Evolutionary conservation across 2,329 filamentous ascomycete genomes (phyloP).

Genomic region (Pestalotiopsis sp.): DNA sequence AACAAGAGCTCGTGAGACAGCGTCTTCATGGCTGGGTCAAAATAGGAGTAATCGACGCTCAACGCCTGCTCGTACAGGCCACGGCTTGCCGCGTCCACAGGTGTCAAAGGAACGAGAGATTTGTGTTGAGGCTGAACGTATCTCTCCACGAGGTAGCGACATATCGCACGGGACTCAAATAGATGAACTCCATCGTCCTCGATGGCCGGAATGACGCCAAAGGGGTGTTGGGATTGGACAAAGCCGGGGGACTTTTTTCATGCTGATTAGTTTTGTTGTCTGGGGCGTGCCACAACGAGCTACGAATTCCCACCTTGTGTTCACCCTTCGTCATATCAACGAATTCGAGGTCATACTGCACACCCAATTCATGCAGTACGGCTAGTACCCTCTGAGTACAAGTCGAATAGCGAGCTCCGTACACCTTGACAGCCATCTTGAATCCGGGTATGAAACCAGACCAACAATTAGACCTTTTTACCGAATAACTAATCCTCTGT

Average conservation of each 20-base stretch:
- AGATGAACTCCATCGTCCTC: not conserved
- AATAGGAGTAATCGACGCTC: not conserved
- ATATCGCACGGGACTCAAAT: not conserved
- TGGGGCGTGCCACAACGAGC: not conserved
- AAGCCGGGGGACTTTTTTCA: not conserved
- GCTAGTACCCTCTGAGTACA: not conserved
- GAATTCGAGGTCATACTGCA: not conserved
- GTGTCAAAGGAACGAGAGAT: not conserved
- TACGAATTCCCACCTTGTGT: not conserved
- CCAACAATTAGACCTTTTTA: not conserved
- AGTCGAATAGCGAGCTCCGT: not conserved
- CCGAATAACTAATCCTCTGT: not conserved
- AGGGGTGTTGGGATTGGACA: not conserved
- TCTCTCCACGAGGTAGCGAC: not conserved
- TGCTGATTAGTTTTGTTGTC: not conserved
- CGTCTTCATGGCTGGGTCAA: not conserved
- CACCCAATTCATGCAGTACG: not conserved
- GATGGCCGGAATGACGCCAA: not conserved
- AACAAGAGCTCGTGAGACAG: not conserved
- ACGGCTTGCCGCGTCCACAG: not conserved
- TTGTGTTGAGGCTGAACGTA: not conserved
- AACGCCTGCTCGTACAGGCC: not conserved
- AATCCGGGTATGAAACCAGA: not conserved
- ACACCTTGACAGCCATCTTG: not conserved
- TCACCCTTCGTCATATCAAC: not conserved